Conservation (phyloP, 768 basidiomycete species). For the Hirschioporus abietinus region DNA sequence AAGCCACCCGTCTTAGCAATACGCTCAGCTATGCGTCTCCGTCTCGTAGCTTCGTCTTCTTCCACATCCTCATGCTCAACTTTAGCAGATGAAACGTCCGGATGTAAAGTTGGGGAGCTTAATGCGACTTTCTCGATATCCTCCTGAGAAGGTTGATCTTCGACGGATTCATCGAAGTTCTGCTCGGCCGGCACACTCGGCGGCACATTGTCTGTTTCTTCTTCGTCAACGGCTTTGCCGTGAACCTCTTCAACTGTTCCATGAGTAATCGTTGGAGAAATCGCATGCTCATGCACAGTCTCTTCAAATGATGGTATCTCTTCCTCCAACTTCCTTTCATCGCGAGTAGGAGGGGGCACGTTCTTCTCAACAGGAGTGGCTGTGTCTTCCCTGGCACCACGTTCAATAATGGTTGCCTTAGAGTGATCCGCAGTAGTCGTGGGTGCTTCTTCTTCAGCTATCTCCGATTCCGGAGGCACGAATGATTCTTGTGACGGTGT, state of each 20-base stretch:
- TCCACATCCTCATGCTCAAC: conserved; percentile 27
- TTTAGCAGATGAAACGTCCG: neutral
- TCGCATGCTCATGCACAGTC: neutral
- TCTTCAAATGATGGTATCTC: conserved; percentile 6
- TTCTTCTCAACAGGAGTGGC: neutral
- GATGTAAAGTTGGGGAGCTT: neutral
- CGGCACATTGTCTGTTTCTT: conserved; percentile 12
- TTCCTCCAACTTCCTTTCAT: neutral
- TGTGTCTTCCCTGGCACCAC: conserved; percentile 7
- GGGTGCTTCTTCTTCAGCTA: conserved; percentile 9
- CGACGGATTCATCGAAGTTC: neutral
- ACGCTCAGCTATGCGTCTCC: conserved; percentile 53
- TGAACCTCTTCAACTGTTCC: conserved; percentile 19
- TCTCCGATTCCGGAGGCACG: neutral
- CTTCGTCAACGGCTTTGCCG: conserved; percentile 19
- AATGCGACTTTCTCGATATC: conserved; percentile 1
- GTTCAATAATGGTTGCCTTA: conserved; percentile 5
- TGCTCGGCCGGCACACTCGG: neutral
- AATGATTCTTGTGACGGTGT: conserved; percentile 13
- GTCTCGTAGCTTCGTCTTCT: conserved; percentile 49
- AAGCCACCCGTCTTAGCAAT: conserved; percentile 59
- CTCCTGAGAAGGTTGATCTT: neutral
- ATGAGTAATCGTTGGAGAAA: neutral
- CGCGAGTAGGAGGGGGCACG: neutral
- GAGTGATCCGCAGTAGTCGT: conserved; percentile 7